Conservation (phyloP, 2,329 filamentous ascomycete genomes). For the Leptodontidium sp. region DNA sequence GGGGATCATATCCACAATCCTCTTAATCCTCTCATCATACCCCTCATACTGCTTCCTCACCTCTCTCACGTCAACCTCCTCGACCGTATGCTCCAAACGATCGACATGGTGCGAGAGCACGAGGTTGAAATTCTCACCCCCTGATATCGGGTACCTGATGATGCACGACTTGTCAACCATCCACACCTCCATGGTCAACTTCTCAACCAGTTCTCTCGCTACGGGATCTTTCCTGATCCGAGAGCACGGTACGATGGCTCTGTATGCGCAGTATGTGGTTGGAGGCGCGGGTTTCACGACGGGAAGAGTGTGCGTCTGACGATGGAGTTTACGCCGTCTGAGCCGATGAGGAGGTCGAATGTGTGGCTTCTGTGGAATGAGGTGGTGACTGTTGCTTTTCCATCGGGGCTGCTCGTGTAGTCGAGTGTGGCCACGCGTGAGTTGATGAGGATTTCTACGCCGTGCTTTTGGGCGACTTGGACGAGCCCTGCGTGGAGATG, state of each 20-base stretch:
- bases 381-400: slow-evolving; percentile 45
- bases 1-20: slow-evolving; percentile 45
- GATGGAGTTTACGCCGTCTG: slow-evolving; percentile 52
- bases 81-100: slow-evolving; percentile 46
- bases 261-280: slow-evolving; percentile 54
- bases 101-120: slow-evolving; percentile 52
- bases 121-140: slow-evolving; percentile 52
- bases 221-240: slow-evolving; percentile 51
- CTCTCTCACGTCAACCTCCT: slow-evolving; percentile 51
- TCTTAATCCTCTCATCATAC: slow-evolving; percentile 53
- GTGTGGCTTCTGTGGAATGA: slow-evolving; percentile 42
- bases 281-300: slow-evolving; percentile 50
- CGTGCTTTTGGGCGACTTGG: slow-evolving; percentile 48
- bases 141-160: slow-evolving; percentile 54
- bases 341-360: slow-evolving; percentile 51
- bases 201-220: slow-evolving; percentile 48
- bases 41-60: slow-evolving; percentile 51
- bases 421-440: slow-evolving; percentile 48
- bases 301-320: slow-evolving; percentile 50
- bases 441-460: slow-evolving; percentile 50
- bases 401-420: slow-evolving; percentile 34
- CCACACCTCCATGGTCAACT: slow-evolving; percentile 54
- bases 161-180: slow-evolving; percentile 51
- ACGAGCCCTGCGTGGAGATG: slow-evolving; percentile 55
- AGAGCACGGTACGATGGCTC: slow-evolving; percentile 53